Evolutionary conservation across 139 green algal genomes (phyloP).

Genomic region (Choricystis sp.): DNA sequence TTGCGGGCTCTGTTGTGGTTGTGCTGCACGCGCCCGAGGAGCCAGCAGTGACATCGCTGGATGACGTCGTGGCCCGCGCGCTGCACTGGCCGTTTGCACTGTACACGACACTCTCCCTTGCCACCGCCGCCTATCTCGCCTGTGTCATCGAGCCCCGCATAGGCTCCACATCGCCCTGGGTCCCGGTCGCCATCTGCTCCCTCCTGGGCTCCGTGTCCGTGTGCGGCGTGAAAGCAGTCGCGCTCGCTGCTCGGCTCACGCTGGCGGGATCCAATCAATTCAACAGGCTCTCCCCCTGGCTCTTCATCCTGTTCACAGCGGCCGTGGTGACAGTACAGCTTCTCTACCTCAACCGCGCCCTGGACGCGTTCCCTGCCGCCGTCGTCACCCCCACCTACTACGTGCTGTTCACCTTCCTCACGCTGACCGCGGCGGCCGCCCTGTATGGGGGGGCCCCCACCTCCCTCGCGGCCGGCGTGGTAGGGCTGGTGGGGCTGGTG

Average conservation of each 20-base stretch:
- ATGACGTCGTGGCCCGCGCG: constrained; percentile 68
- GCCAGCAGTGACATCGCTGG: constrained; percentile 42
- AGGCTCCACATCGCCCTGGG: too few species aligned
- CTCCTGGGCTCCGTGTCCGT: constrained; percentile 82
- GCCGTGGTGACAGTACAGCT: constrained; percentile 85
- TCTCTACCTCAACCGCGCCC: constrained; percentile 91
- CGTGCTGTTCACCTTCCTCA: constrained; percentile 92
- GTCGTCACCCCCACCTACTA: constrained; percentile 97
- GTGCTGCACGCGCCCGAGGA: constrained; percentile 87
- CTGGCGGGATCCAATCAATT: constrained; percentile 86
- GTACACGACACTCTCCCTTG: constrained; percentile 46
- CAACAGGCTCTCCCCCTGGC: constrained; percentile 40
- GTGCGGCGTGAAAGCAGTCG: constrained; percentile 91
- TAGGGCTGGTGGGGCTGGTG: too few species aligned
- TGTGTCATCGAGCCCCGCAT: too few species aligned
- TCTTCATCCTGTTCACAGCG: constrained; percentile 62
- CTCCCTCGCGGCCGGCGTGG: too few species aligned
- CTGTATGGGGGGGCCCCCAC: too few species aligned
- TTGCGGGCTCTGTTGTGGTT: constrained; percentile 72
- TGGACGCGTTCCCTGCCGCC: constrained; percentile 96
- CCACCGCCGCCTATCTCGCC: constrained; percentile 43
- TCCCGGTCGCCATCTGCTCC: constrained; percentile 92
- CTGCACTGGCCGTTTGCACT: constrained; percentile 76
- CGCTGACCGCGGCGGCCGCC: constrained; percentile 75
- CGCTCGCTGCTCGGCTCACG: constrained; percentile 91